Conservation (phyloP, 805 yeast species). For the Wickerhamiella dianesei region DNA sequence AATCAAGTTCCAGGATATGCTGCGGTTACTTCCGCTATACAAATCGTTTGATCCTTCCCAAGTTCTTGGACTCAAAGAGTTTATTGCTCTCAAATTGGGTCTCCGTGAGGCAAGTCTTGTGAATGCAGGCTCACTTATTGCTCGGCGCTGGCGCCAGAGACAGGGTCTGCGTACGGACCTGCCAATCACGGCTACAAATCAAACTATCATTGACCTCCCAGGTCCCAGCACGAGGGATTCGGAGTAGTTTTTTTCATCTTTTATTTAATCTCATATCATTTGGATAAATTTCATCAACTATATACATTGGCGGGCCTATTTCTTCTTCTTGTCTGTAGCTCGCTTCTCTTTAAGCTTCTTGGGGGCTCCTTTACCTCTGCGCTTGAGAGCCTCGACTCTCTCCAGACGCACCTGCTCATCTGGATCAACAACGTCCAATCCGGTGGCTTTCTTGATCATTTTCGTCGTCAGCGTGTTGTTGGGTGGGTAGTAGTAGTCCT, state of each 20-base stretch:
- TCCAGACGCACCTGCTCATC: slow-evolving; percentile 17
- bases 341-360: slow-evolving; percentile 22
- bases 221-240: no score
- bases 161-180: slow-evolving; percentile 1
- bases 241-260: no score
- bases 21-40: slow-evolving; percentile 62
- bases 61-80: slow-evolving; percentile 22
- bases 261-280: no score
- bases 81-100: slow-evolving; percentile 21
- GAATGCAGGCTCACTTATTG: slow-evolving; percentile 17
- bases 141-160: slow-evolving; percentile 13
- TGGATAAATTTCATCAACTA: no score
- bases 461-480: slow-evolving; percentile 7
- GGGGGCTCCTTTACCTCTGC: slow-evolving; percentile 24
- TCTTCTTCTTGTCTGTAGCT: slow-evolving; percentile 15
- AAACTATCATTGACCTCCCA: slow-evolving; percentile 1
- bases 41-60: slow-evolving; percentile 62
- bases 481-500: slow-evolving; percentile 23
- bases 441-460: slow-evolving; percentile 16
- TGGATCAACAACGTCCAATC: slow-evolving; percentile 18
- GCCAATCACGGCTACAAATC: neutral
- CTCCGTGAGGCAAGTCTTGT: slow-evolving; percentile 18
- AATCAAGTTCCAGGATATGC: slow-evolving; percentile 47
- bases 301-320: neutral
- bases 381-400: slow-evolving; percentile 17